phyloP scores from a whole-genome alignment of 768 basidiomycete genomes.

The Krasilnikovozyma curviuscula region DNA sequence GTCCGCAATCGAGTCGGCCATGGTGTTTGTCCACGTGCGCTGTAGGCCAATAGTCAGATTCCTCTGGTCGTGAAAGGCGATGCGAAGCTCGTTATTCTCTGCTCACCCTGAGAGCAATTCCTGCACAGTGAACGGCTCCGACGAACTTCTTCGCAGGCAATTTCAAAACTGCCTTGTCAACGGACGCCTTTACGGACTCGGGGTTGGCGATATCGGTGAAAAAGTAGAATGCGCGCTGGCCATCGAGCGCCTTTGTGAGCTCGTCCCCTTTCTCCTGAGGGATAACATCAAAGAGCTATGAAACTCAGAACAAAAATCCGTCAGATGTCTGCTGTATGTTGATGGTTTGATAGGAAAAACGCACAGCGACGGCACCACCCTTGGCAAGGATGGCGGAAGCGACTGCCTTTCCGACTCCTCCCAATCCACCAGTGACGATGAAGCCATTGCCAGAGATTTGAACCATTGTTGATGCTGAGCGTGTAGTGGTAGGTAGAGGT shows the following conservation, averaged over 20 bases:
- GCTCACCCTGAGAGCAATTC: neutral
- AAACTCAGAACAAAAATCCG: no score
- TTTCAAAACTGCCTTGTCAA: neutral
- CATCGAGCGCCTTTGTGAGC: constrained; percentile 11
- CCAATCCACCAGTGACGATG: constrained; percentile 21
- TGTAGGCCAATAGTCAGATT: neutral
- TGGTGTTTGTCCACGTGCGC: constrained; percentile 14
- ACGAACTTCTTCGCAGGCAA: constrained; percentile 9
- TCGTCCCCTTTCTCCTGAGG: constrained; percentile 15
- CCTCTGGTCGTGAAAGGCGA: neutral
- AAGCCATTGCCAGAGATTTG: no score
- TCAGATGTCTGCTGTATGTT: no score
- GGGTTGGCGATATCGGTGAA: constrained; percentile 19
- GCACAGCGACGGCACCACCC: constrained; percentile 17
- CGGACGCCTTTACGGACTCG: constrained; percentile 15
- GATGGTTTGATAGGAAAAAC: no score
- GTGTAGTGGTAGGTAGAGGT: neutral
- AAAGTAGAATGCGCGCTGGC: constrained; percentile 17
- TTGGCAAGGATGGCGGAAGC: constrained; percentile 10
- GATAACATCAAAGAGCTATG: constrained; percentile 23
- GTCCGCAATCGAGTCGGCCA: constrained; percentile 13
- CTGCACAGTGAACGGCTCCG: constrained; percentile 16
- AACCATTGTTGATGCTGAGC: neutral
- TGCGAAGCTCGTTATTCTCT: neutral
- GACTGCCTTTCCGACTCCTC: constrained; percentile 19